Conservation (phyloP, 345 rosid species). For the Salix viminalis region DNA sequence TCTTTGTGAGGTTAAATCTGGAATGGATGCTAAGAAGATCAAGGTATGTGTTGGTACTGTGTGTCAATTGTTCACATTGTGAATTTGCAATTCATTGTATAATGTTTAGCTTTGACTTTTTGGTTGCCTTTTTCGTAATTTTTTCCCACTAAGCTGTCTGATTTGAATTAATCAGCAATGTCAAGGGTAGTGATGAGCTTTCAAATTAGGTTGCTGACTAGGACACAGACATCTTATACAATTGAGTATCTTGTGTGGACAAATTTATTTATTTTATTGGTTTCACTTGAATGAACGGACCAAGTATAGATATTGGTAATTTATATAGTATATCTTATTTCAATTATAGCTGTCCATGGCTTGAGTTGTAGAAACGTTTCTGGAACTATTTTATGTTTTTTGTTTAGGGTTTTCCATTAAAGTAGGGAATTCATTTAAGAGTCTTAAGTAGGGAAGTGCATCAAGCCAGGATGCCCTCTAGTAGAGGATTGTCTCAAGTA, state of each 20-base stretch:
- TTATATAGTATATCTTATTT: no score
- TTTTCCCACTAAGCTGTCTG: no score
- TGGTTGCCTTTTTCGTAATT: not conserved
- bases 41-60: constrained; percentile 39
- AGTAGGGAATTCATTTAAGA: no score
- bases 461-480: no score
- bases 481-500: no score
- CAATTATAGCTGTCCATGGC: no score
- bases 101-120: not conserved
- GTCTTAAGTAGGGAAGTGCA: no score
- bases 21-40: constrained; percentile 79
- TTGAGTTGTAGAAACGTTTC: no score
- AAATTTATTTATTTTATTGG: not conserved
- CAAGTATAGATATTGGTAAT: no score
- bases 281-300: not conserved
- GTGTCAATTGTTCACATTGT: not conserved
- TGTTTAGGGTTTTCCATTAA: no score
- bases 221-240: not conserved
- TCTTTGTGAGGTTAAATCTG: constrained; percentile 75
- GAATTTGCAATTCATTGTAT: not conserved
- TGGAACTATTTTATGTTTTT: no score
- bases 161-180: not conserved
- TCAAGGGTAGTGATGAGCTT: not conserved
- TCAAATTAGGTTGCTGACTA: not conserved
- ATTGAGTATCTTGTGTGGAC: not conserved